Evolutionary conservation across 2,329 filamentous ascomycete species (phyloP), one percentile per base, ranked within the genome.

Genomic region (Exophiala mesophila): DNA sequence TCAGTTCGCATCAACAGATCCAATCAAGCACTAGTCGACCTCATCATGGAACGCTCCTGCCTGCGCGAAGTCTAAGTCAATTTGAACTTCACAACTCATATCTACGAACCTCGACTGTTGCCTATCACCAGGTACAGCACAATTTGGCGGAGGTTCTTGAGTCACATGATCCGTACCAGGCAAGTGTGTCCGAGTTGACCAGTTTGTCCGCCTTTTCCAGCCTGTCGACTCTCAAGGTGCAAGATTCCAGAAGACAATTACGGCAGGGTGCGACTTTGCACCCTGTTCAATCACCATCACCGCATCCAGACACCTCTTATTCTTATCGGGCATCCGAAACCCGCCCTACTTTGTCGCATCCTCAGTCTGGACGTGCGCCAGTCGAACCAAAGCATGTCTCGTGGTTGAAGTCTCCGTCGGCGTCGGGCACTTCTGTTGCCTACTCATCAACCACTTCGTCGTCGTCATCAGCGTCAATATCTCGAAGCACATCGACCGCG

Each of bases 41-140:
- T n/a, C n/a, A n/a, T n/a, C n/a, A n/a, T n/a, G n/a, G n/a, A n/a
- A 12, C 23, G 12, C 23, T 26, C 12, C 43, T 52, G n/a, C 49
- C 49, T 6, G 47, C 43, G 10, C 47, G 42, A 13, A 51, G 47
- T 36, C 39, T 55, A 20, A 47, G 47, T 37, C 50, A 53, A 23
- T 48, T 46, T 32, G 39, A 51, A 13, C 42, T 51, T 13, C 39
- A 49, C n/a, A 35, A 54, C 35, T 35, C 44, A 9, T 54, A 55
- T 41, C 40, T 49, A 20, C 46, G 49, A 24, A 44, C 41, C 15
- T 39, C 45, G 12, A 41, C 36, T 4, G 48, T 41, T 2, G 39
- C 48, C 2, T 35, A 33, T 32, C 13, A 39, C 20, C 13, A 23
- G 18, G 39, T 45, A 13, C 38, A 48, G 13, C 36, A 51, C 17